These are phyloP conservation scores for Fragilaria crotonensis DNA, from an alignment of 108 stramenopile genomes.

Conservation along the genomic window DNA sequence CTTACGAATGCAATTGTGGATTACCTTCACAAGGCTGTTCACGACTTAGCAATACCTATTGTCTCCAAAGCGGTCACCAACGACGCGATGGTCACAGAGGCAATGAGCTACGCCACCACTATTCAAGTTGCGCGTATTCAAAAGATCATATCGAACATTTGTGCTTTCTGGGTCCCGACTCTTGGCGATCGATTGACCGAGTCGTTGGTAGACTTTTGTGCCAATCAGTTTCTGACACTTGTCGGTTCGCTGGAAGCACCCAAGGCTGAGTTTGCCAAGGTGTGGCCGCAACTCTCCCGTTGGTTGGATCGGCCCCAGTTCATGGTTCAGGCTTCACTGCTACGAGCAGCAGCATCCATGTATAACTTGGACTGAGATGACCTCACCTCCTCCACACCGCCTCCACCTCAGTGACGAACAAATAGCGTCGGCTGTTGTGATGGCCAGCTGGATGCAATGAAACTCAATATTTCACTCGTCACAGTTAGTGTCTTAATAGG, in stretches of 20 bases:
- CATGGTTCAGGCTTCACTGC: slow-evolving; percentile 43
- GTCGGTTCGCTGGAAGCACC: slow-evolving; percentile 33
- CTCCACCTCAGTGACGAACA: too few species aligned
- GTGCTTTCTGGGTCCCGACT: slow-evolving; percentile 46
- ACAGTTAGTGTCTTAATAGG: too few species aligned
- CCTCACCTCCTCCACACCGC: too few species aligned
- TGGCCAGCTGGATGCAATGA: too few species aligned
- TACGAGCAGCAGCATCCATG: slow-evolving; percentile 45
- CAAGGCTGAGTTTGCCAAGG: slow-evolving; percentile 15
- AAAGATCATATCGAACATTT: slow-evolving; percentile 32
- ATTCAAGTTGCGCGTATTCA: slow-evolving; percentile 33
- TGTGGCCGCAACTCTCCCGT: slow-evolving; percentile 33
- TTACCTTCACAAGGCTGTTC: slow-evolving; percentile 15
- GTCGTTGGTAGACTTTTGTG: slow-evolving; percentile 28
- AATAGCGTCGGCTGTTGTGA: too few species aligned
- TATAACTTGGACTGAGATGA: too few species aligned
- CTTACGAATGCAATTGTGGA: slow-evolving; percentile 1
- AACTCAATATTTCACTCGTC: too few species aligned
- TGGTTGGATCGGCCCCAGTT: slow-evolving; percentile 43
- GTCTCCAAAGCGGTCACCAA: slow-evolving; percentile 15
- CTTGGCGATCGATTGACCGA: slow-evolving; percentile 19
- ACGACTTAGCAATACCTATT: slow-evolving; percentile 36
- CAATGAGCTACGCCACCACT: slow-evolving; percentile 26
- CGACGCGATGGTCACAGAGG: slow-evolving; percentile 17
- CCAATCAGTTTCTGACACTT: slow-evolving; percentile 32